Conservation (phyloP, 2,329 filamentous ascomycete genomes). For the Colletotrichum melonis region DNA sequence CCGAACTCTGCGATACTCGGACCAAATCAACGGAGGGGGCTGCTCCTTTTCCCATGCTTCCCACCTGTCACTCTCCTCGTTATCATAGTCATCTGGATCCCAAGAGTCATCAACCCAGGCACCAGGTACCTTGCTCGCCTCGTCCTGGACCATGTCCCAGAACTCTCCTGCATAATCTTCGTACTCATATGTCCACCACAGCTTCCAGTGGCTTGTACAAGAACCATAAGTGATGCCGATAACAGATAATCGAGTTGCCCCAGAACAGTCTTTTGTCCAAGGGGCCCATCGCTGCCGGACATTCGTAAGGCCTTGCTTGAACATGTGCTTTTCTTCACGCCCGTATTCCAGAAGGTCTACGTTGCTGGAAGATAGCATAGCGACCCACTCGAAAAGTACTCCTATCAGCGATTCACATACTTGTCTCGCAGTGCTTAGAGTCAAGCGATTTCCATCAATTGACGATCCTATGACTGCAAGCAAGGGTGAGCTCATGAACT, state of each 20-base stretch:
- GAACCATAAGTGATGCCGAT: slow-evolving; percentile 13
- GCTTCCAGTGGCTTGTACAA: neutral
- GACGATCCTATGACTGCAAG: neutral
- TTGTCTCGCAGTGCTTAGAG: rapidly evolving
- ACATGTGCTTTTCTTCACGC: slow-evolving; percentile 15
- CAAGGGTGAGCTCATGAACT: neutral
- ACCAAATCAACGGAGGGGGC: slow-evolving; percentile 11
- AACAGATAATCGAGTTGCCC: neutral
- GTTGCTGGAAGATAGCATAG: neutral
- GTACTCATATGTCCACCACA: slow-evolving; percentile 18
- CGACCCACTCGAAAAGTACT: neutral
- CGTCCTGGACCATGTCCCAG: neutral
- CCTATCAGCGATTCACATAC: too few species aligned
- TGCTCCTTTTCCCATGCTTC: neutral
- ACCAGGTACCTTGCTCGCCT: neutral
- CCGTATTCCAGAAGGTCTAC: slow-evolving; percentile 42
- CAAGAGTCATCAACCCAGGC: slow-evolving; percentile 6
- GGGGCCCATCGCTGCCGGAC: neutral
- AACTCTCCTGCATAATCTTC: slow-evolving; percentile 11
- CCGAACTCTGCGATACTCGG: slow-evolving; percentile 12
- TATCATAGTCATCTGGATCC: rapidly evolving
- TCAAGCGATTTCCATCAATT: rapidly evolving
- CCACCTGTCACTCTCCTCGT: rapidly evolving
- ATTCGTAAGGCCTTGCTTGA: neutral
- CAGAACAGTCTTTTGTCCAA: rapidly evolving